These are phyloP conservation scores for Trichoderma endophyticum DNA, from an alignment of 2,329 filamentous ascomycete species.

Conservation along the genomic window DNA sequence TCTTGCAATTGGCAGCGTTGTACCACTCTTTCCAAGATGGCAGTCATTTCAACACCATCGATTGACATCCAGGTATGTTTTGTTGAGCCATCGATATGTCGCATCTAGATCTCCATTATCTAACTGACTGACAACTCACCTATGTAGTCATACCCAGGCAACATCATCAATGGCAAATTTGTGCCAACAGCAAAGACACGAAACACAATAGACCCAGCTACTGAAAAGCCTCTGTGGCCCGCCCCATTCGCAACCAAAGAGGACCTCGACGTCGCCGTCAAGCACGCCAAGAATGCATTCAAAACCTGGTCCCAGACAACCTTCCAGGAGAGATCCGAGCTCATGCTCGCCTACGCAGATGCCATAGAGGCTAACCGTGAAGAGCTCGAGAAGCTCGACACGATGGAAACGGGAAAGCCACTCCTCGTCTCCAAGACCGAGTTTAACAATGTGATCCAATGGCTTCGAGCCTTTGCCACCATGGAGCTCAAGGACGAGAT, in stretches of 20 bases:
- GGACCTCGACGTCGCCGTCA: constrained; percentile 32
- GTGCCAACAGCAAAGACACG: constrained; percentile 22
- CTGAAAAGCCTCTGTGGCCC: constrained; percentile 31
- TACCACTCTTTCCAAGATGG: not conserved
- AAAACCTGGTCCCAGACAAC: constrained; percentile 29
- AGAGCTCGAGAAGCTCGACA: constrained; percentile 25
- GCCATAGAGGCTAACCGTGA: constrained; percentile 26
- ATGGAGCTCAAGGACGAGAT: constrained; percentile 36
- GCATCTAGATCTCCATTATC: too few relatives aligned
- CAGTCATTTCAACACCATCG: not conserved
- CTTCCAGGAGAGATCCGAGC: constrained; percentile 26
- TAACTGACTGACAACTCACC: not conserved
- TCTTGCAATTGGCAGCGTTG: not conserved
- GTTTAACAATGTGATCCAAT: constrained; percentile 24
- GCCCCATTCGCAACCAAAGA: constrained; percentile 28
- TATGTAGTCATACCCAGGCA: constrained; percentile 16
- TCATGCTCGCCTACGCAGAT: constrained; percentile 28
- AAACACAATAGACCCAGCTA: constrained; percentile 31
- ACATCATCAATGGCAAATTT: constrained; percentile 28
- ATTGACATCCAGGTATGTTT: constrained; percentile 11
- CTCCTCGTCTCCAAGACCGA: constrained; percentile 21
- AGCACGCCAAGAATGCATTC: constrained; percentile 28
- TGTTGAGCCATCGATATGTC: not conserved
- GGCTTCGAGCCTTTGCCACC: constrained; percentile 29
- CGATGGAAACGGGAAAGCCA: constrained; percentile 28